Base-by-base conservation (phyloP, 208 protist genomes). In the Crithidia sp. region DNA sequence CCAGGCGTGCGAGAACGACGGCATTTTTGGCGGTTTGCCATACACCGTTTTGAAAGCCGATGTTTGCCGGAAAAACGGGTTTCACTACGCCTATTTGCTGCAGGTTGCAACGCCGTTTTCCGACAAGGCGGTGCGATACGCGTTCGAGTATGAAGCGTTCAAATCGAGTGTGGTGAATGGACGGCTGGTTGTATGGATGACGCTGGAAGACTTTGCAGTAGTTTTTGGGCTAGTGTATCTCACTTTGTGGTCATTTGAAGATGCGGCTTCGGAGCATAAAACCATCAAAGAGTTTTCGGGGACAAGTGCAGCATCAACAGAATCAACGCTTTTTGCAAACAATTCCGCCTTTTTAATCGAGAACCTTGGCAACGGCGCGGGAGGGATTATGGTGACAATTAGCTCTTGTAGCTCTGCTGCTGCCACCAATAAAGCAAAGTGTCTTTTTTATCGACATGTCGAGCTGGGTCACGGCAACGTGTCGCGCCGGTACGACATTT, bases 271-370 rank as follows among this genome's bases (percentile, higher is more conserved):
- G 4, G 66, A 74, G 63, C 67, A 78, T 39, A 86, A 87, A 63
- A 63, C 40, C 14, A 84, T 74, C 14, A 67, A 19, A 19, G 78
- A 71, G 67, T 68, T 82, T 44, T 36, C 52, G 45, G 83, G 44
- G 36, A 19, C 62, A 7, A 79, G 62, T 19, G 66, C 66, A 0
- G 67, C 43, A 45, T 73, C 73, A 5, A 44, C 70, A 13, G 16
- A 12, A 13, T 71, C 63, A 3, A 87, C 83, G 45, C 71, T 74
- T 41, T 93, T 93, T 77, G 83, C 83, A 4, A 74, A 49, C 40
- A 93, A 91, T 59, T 72, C 81, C 10, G 81, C 77, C 14, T 89
- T 87, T 80, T 73, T 83, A n/a, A 59, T 91, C 43, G 75, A 83
- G 70, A 91, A 89, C 56, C 54, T 53, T 17, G 73, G 71, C n/a